A percentile compares a stretch with the other conserved stretches of the same genome.
Evolutionary conservation across 306 rosid genomes (phyloP).

Genomic region (Chamaecrista fasciculata): DNA sequence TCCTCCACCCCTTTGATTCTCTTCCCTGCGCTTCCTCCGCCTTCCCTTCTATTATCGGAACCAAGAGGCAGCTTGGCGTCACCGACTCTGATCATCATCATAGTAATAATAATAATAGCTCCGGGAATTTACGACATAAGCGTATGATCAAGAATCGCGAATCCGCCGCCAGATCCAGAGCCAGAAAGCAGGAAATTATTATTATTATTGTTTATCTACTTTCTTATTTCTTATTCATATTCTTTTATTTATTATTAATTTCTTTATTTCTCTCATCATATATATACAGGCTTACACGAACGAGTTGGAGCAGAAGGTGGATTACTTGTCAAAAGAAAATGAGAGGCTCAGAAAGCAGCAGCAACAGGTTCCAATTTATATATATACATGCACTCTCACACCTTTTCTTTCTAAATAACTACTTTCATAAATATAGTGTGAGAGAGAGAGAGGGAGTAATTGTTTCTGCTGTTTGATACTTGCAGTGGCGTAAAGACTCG

Average conservation of each 20-base stretch:
- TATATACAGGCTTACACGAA: slow-evolving; percentile 88
- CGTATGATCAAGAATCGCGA: slow-evolving; percentile 93
- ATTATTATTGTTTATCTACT: too few relatives aligned
- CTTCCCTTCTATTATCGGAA: slow-evolving; percentile 38
- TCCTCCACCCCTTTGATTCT: slow-evolving; percentile 27
- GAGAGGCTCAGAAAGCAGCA: slow-evolving; percentile 60
- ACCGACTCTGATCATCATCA: slow-evolving; percentile 25
- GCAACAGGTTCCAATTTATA: slow-evolving; percentile 45
- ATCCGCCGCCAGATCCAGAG: slow-evolving; percentile 92
- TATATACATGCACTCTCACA: too few relatives aligned
- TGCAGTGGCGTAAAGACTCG: slow-evolving; percentile 53
- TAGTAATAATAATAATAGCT: background rate
- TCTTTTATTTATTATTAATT: too few relatives aligned
- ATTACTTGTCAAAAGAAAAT: slow-evolving; percentile 57
- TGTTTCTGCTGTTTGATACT: background rate
- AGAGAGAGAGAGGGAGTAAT: background rate
- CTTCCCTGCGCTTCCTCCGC: slow-evolving; percentile 24
- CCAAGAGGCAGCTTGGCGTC: slow-evolving; percentile 32
- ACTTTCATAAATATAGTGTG: background rate
- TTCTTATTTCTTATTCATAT: background rate
- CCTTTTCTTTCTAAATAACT: too few relatives aligned
- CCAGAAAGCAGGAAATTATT: slow-evolving; percentile 76
- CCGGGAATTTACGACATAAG: slow-evolving; percentile 49
- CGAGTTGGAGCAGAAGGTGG: slow-evolving; percentile 68
- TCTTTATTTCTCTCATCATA: background rate